These are phyloP conservation scores for Scedosporium dehoogii DNA, from an alignment of 2,329 filamentous ascomycete genomes.

Conservation along the genomic window DNA sequence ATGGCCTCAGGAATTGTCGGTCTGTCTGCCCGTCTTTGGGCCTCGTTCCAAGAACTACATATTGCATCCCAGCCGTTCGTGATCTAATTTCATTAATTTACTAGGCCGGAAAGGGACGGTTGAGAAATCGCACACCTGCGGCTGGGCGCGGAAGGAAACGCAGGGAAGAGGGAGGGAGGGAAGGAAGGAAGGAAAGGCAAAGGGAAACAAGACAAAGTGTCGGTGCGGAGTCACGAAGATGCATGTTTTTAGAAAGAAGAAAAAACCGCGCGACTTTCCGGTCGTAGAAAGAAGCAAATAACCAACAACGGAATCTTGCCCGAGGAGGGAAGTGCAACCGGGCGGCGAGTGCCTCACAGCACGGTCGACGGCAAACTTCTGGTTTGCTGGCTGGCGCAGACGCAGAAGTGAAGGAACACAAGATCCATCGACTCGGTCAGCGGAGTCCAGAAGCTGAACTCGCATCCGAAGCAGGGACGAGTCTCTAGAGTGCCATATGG, in stretches of 20 bases:
- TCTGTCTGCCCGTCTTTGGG: too few relatives aligned
- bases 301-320: background rate
- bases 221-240: conserved; percentile 3
- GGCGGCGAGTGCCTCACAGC: too few relatives aligned
- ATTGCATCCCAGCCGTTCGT: background rate
- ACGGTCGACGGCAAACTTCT: too few relatives aligned
- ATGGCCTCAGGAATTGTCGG: too few relatives aligned
- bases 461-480: too few relatives aligned
- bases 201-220: conserved; percentile 18
- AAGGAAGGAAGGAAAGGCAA: conserved; percentile 18
- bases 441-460: too few relatives aligned
- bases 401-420: too few relatives aligned
- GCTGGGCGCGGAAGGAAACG: conserved; percentile 6
- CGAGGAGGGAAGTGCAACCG: background rate
- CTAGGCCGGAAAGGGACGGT: background rate
- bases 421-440: too few relatives aligned
- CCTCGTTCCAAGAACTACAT: too few relatives aligned
- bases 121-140: background rate
- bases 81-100: background rate
- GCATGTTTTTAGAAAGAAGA: conserved; percentile 5
- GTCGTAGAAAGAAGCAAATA: conserved; percentile 9
- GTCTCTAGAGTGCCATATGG: too few relatives aligned
- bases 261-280: conserved; percentile 1
- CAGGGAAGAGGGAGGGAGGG: conserved; percentile 12
- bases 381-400: too few relatives aligned